phyloP scores from a whole-genome alignment of 2,329 filamentous ascomycete species.

The Cladobotryum mycophilum region DNA sequence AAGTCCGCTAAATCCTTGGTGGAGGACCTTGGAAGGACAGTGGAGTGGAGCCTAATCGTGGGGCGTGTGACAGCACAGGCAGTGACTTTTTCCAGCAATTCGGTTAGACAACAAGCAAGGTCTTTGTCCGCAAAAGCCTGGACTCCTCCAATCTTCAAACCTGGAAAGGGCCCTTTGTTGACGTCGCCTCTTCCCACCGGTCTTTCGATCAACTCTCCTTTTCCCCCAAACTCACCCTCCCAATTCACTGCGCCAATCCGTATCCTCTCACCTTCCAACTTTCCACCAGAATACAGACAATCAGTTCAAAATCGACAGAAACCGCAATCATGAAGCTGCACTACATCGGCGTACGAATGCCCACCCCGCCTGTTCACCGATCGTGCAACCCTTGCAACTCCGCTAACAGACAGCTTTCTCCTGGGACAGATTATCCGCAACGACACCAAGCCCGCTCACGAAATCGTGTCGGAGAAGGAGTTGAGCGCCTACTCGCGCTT shows the following conservation, averaged over 20 bases:
- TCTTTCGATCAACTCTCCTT: neutral
- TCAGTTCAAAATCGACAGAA: neutral
- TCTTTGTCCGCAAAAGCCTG: neutral
- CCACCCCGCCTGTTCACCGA: constrained; percentile 10
- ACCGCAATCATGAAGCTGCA: constrained; percentile 68
- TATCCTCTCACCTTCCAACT: neutral
- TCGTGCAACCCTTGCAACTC: neutral
- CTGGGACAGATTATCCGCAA: constrained; percentile 72
- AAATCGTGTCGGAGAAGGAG: constrained; percentile 72
- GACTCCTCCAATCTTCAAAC: neutral
- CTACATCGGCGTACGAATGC: constrained; percentile 70
- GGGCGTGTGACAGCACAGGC: neutral
- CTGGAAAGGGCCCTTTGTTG: neutral
- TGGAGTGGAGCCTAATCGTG: constrained; percentile 7
- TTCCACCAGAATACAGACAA: neutral
- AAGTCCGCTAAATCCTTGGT: too few relatives aligned
- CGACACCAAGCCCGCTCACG: constrained; percentile 66
- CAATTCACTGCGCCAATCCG: neutral
- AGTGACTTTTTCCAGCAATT: too few relatives aligned
- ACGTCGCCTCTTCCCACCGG: neutral
- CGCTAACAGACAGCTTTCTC: neutral
- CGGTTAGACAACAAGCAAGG: too few relatives aligned
- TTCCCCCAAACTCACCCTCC: neutral
- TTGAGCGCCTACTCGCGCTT: constrained; percentile 75
- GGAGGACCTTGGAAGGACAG: neutral